Evolutionary conservation across 2,329 filamentous ascomycete species (phyloP), one percentile per base, ranked within the genome.

Genomic region (Teratosphaeria zuluensis): DNA sequence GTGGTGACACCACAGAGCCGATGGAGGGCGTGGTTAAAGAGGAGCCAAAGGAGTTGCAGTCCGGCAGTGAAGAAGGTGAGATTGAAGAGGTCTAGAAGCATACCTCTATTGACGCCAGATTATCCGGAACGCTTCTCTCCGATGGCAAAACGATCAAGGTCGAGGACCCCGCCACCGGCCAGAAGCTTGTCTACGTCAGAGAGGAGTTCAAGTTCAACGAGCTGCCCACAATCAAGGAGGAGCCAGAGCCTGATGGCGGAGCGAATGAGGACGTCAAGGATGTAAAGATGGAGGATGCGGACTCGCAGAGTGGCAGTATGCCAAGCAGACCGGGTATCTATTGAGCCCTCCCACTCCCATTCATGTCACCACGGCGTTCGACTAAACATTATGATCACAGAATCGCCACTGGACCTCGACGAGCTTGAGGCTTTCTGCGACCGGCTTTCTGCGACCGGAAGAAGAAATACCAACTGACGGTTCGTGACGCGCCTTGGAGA

Each of bases 31-130:
- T 67, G 58, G 62, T 64, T 54, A 77, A 80, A 64, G 76, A 83
- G 60, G 85, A 88, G 64, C 56, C 63, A 19, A 78, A 84, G 56
- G 78, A 80, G 58, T 79, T 91, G 58, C 86, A 89, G 68, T 92
- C 89, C 60, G 94, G 94, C 56, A 96, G 92, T 70, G 94, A 99
- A 76, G 94, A 99, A 75, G 94, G 94, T 56, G 94, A 99, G 77
- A 97, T 99, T 67, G 94, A 96, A 75, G 92, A 97, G 78, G 74
- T 78, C 60, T 78, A 76, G 63, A 48, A 55, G 57, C 53, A 54
- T 56, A 53, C 59, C 56, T 56, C 59, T 42, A 42, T 38, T 30
- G 55, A 55, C 38, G 55, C 21, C 14, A 56, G 19, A 56, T 42
- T 21, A 48, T 21, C 42, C 42, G 19, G 42, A n/a, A 48, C 6